Conservation (phyloP, 352 stramenopile species). For the Phytophthora quininea region DNA sequence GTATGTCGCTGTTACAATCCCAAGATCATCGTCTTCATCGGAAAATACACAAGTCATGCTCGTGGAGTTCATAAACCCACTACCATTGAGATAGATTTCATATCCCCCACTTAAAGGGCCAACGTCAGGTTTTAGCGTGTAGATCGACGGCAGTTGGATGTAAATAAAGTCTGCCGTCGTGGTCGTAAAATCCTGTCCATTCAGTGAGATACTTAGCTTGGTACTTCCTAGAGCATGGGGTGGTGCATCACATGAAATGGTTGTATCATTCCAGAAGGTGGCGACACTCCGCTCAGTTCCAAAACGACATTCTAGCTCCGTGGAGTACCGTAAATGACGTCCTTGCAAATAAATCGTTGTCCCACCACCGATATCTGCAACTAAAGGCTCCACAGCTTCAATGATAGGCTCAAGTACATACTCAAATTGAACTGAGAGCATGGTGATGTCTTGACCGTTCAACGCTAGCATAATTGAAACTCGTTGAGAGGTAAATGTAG, state of each 20-base stretch:
- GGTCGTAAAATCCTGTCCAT: constrained; percentile 67
- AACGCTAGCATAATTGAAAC: constrained; percentile 70
- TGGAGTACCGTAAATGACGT: constrained; percentile 66
- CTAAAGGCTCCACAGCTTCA: constrained; percentile 43
- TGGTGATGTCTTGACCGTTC: constrained; percentile 78
- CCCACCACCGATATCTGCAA: constrained; percentile 56
- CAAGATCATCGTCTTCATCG: constrained; percentile 6
- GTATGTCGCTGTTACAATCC: constrained; percentile 5
- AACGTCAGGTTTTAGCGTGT: constrained; percentile 44
- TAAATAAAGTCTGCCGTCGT: constrained; percentile 49
- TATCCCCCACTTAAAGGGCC: constrained; percentile 41
- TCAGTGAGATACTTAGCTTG: constrained; percentile 60
- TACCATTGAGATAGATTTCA: constrained; percentile 40
- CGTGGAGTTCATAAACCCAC: constrained; percentile 29
- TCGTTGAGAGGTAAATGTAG: constrained; percentile 20
- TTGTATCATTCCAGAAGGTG: constrained; percentile 64
- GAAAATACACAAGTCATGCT: constrained; percentile 40
- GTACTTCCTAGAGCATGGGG: constrained; percentile 28
- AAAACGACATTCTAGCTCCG: constrained; percentile 63
- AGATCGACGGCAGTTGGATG: constrained; percentile 48
- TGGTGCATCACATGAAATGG: constrained; percentile 67
- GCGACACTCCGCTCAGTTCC: constrained; percentile 40
- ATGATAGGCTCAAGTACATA: constrained; percentile 58
- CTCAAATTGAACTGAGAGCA: constrained; percentile 55
- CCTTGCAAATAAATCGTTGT: constrained; percentile 62